Evolutionary conservation across 495 filamentous ascomycete genomes (phyloP), one percentile per base, ranked within the genome.

Genomic region (Penicillium ucsense): DNA sequence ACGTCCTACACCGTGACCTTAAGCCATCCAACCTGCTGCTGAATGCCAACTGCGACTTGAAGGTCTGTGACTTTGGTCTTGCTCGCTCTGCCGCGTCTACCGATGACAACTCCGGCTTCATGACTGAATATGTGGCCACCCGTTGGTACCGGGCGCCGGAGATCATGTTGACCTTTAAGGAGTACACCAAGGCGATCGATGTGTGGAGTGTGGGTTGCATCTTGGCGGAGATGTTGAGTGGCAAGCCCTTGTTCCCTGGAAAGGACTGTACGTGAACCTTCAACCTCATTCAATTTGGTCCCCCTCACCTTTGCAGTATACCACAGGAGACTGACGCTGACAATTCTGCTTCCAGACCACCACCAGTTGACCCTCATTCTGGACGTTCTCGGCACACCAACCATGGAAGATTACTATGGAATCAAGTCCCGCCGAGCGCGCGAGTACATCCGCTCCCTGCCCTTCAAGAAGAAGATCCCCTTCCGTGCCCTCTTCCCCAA

Each of bases 381-480:
- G 52, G 94, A 99, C 56, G 92, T 99, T 8, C 85, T 99, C 47
- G 94, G 94, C 47, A 99, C 94, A 8, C 94, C 94, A 4, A 99
- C 94, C 3, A 99, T 99, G 94, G 94, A 99, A 65, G 94, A 99
- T 59, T 99, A 99, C 77, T 99, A 99, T 52, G 94, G 94, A 46
- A 99, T 99, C 80, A 97, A 97, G 70, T 99, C 94, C 36, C 86
- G 94, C 48, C 86, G 94, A 53, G 94, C 94, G 29, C 83, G 94
- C 50, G 94, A 99, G 69, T 99, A 99, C 70, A 99, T 99, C 65
- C 89, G 94, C 36, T 95, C 90, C 39, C 82, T 99, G 35, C 94
- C 94, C n/a, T 99, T 99, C 77, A 99, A 97, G 81, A 99, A 99
- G 85, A 96, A 95, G 80, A 91, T 97, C 41, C 91, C 94, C 0